Evolutionary conservation across 306 rosid genomes (phyloP).

Genomic region (Casuarina equisetifolia): DNA sequence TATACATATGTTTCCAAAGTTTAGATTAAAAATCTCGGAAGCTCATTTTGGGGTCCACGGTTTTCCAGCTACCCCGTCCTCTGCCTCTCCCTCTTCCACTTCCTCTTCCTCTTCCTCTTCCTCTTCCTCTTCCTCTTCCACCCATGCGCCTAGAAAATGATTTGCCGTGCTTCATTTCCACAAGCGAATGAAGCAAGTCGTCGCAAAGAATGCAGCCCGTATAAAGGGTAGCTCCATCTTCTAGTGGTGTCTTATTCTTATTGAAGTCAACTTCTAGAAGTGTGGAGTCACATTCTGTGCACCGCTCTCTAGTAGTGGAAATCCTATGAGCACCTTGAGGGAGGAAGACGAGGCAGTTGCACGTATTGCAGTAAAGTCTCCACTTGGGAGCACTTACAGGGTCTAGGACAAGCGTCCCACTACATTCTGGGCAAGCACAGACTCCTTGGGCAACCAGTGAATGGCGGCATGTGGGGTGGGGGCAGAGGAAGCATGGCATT

Average conservation of each 20-base stretch:
- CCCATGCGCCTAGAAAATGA: slow-evolving; percentile 47
- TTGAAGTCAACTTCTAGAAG: slow-evolving; percentile 91
- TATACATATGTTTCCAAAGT: no score
- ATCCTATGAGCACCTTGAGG: slow-evolving; percentile 94
- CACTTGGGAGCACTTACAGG: slow-evolving; percentile 92
- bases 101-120: slow-evolving; percentile 70
- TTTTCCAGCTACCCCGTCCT: slow-evolving; percentile 58
- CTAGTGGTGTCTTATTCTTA: slow-evolving; percentile 88
- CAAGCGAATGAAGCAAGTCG: slow-evolving; percentile 84
- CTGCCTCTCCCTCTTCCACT: slow-evolving; percentile 55
- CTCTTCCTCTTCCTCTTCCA: slow-evolving; percentile 79
- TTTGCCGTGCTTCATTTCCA: slow-evolving; percentile 87
- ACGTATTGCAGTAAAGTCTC: slow-evolving; percentile 81
- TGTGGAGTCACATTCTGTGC: slow-evolving; percentile 76
- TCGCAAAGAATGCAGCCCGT: slow-evolving; percentile 91
- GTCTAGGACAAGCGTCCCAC: slow-evolving; percentile 86
- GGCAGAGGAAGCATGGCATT: slow-evolving; percentile 93
- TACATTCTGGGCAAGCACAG: slow-evolving; percentile 95
- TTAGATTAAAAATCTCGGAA: slow-evolving; percentile 71
- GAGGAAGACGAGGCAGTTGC: slow-evolving; percentile 86
- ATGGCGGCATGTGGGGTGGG: slow-evolving; percentile 88
- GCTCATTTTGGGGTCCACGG: slow-evolving; percentile 86
- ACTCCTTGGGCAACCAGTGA: slow-evolving; percentile 84
- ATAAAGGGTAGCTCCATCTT: slow-evolving; percentile 75
- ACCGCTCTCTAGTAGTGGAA: slow-evolving; percentile 67